Evolutionary conservation across 129 eudicot genomes (phyloP).

Genomic region (Solidago caesia): DNA sequence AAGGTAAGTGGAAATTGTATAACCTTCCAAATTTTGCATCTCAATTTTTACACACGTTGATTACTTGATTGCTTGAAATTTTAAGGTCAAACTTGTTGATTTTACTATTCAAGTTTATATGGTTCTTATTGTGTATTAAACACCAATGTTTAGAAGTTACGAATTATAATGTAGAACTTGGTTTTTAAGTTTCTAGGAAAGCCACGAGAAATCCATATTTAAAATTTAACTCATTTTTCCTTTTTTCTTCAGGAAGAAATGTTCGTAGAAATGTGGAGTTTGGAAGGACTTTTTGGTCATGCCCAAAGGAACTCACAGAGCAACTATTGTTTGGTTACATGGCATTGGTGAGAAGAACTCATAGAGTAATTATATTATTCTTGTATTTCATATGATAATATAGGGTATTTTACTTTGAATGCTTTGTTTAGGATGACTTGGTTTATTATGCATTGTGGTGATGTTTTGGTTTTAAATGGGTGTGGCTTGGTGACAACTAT

Average conservation of each 20-base stretch:
- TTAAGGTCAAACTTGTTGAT: no score
- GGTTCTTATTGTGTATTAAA: not conserved
- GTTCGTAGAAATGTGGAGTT: conserved; percentile 47
- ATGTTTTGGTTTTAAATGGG: no score
- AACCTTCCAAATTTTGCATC: conserved; percentile 12
- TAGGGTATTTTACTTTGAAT: no score
- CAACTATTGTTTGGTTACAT: conserved; percentile 90
- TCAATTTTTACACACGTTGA: no score
- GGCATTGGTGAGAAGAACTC: conserved; percentile 83
- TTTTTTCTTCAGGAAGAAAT: conserved; percentile 52
- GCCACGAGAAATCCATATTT: not conserved
- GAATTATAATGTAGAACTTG: not conserved
- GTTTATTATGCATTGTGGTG: no score
- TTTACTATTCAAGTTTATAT: no score
- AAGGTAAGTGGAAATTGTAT: conserved; percentile 54
- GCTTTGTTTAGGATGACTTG: no score
- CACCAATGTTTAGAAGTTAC: not conserved
- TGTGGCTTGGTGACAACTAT: no score
- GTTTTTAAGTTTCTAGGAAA: not conserved
- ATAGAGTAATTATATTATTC: conserved; percentile 67
- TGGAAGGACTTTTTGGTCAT: conserved; percentile 85
- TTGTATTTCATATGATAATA: no score
- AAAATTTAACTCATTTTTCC: not conserved
- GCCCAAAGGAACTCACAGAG: conserved; percentile 77
- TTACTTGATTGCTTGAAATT: no score